Base-by-base conservation (phyloP, 2,329 filamentous ascomycete genomes). In the Laburnicola sp. region DNA sequence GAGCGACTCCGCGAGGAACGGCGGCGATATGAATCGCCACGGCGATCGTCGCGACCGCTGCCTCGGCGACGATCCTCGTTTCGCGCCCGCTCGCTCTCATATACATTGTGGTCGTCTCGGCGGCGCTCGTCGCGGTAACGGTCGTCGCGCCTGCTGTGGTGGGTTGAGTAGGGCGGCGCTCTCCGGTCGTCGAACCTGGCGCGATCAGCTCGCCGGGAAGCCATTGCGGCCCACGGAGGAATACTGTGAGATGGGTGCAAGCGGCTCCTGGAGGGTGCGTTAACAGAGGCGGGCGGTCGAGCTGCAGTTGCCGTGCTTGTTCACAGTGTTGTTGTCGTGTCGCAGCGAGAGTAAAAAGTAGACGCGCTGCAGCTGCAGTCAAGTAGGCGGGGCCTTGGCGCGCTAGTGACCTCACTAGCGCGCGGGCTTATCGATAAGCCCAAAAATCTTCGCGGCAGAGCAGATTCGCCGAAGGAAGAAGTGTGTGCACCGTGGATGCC, bases 131-230 rank as follows among this genome's bases (percentile, higher is more conserved):
- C 57, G 25, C 58, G 70, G 67, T 81, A 80, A 60, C 80, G 77
- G 58, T 50, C n/a, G 36, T 44, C 31, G 23, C 59, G 56, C 84
- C 82, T 58, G 82, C 83, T 54, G 47, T 58, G 53, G 59, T 64
- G 64, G 58, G 62, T 62, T 48, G 64, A 58, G 37, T 16, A 16
- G 60, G 57, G 53, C 68, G 81, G 74, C 62, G 62, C 57, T 79
- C 59, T 39, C 57, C 59, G 65, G 51, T 71, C 67, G 59, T 68
- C 62, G 49, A 52, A 83, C 77, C 84, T 87, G 78, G 85, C 86
- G 70, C 86, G 84, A 75, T 88, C 86, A 82, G 88, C 91, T 85
- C 79, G 80, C 78, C 80, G 81, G 74, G 80, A 79, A 74, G 69
- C 67, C 70, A 73, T 73, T 57, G 56, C 53, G 59, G 58, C 58